Evolutionary conservation across 306 rosid species (phyloP), one percentile per base, ranked within the genome.

Genomic region (Inga laurina): DNA sequence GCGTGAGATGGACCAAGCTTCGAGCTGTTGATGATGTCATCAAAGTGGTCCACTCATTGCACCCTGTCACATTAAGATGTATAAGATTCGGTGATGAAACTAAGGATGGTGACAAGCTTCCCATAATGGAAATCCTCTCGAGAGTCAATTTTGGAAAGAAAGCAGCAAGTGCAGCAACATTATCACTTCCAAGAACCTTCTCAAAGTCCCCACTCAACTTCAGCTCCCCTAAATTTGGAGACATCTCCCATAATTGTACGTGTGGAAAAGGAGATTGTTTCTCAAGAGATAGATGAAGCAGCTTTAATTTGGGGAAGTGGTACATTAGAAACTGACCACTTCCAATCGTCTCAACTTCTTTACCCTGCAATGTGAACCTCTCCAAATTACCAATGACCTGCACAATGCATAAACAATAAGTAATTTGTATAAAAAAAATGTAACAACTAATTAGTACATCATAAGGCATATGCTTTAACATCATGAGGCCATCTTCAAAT

Each of bases 61-160:
- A 65, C 0, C 0, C 0, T 0, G 0, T 0, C 44, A 62, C 30
- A 0, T 9, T 0, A 3, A 77, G 24, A 22, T 24, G 2, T 24
- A 27, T 44, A 3, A 77, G 30, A 77, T 62, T 62, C 2, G 18
- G 8, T 13, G 19, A 43, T 43, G 52, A 71, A 71, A 71, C 7
- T 1, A 61, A 3, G 16, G 35, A 61, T 61, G 16, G 35, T 22
- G 15, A 24, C 35, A 61, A 10, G 32, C 34, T 24, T 24, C 4
- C 1, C 57, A 14, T 51, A 15, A 3, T 51, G 21, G 30, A 8
- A 57, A 57, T 3, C 2, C 0, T 0, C 0, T 7, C 0, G 7
- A 57, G 13, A 5, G 13, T 1, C 15, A 61, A 24, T 61, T 10
- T 24, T 4, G 2, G 15, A 24, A 61, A 61, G 37, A 3, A 18